Conservation (phyloP, 2,329 filamentous ascomycete genomes). For the Talaromyces rugulosus region DNA sequence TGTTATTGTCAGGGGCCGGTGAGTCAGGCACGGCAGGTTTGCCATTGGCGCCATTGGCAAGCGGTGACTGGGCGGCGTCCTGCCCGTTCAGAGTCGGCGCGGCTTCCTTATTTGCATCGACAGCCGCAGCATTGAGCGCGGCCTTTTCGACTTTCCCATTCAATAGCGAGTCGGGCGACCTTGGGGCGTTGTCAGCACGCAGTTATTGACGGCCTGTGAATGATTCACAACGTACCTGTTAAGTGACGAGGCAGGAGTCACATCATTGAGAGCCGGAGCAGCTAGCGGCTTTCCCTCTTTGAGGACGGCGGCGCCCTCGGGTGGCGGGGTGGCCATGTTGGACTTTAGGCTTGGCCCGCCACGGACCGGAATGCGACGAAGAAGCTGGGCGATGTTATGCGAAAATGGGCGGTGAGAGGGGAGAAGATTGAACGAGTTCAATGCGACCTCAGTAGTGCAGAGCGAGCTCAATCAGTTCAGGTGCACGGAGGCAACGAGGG, state of each 20-base stretch:
- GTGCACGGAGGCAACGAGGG: not conserved
- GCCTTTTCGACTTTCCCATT: constrained; percentile 22
- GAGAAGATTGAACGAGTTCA: not conserved
- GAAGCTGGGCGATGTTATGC: constrained; percentile 14
- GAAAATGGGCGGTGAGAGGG: constrained; percentile 20
- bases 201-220: not conserved
- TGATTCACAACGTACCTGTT: constrained; percentile 24
- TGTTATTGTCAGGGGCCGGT: not conserved
- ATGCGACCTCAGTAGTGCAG: not conserved
- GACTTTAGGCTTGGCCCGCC: constrained; percentile 18
- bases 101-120: constrained; percentile 7
- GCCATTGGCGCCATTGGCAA: constrained; percentile 24
- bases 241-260: constrained; percentile 23
- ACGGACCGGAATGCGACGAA: constrained; percentile 17
- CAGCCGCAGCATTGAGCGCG: constrained; percentile 6
- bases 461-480: not conserved
- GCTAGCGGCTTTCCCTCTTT: constrained; percentile 41
- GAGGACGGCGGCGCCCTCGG: constrained; percentile 30
- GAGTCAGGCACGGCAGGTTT: not conserved
- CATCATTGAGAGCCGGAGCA: constrained; percentile 31
- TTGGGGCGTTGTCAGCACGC: constrained; percentile 18
- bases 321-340: constrained; percentile 41
- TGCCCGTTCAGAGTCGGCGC: constrained; percentile 29
- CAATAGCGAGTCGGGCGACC: constrained; percentile 19
- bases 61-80: constrained; percentile 16